Conservation (phyloP, 257 asterid species). For the Haberlea rhodopensis region DNA sequence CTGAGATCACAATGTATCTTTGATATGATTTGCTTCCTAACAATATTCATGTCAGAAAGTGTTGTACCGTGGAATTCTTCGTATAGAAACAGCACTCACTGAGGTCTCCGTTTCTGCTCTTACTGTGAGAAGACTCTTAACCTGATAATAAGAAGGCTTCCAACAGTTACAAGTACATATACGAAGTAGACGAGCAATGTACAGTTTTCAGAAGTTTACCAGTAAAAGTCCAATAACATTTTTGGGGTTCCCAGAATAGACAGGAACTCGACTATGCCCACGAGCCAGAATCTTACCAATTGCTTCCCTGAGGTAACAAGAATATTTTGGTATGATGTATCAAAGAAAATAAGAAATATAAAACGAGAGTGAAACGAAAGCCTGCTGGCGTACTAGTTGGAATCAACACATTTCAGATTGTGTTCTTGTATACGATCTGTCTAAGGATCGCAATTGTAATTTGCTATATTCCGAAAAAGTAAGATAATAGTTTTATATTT, state of each 20-base stretch:
- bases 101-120: slow-evolving; percentile 89
- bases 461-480: too few species aligned
- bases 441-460: background rate
- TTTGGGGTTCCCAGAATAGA: slow-evolving; percentile 68
- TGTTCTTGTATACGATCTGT: background rate
- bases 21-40: background rate
- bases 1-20: background rate
- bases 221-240: slow-evolving; percentile 79
- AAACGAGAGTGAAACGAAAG: background rate
- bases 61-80: slow-evolving; percentile 82
- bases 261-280: slow-evolving; percentile 97
- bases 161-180: slow-evolving; percentile 11
- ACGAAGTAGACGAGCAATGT: background rate
- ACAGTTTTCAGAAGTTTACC: slow-evolving; percentile 36
- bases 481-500: too few species aligned
- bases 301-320: slow-evolving; percentile 65
- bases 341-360: slow-evolving; percentile 8
- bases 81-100: slow-evolving; percentile 78
- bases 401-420: background rate
- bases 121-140: slow-evolving; percentile 84
- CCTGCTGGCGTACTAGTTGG: background rate
- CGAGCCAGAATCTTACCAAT: slow-evolving; percentile 85
- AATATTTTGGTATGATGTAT: slow-evolving; percentile 4
- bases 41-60: slow-evolving; percentile 2
- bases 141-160: slow-evolving; percentile 37